Conservation (phyloP, 2,329 filamentous ascomycete species). For the Aspergillus fijiensis region DNA sequence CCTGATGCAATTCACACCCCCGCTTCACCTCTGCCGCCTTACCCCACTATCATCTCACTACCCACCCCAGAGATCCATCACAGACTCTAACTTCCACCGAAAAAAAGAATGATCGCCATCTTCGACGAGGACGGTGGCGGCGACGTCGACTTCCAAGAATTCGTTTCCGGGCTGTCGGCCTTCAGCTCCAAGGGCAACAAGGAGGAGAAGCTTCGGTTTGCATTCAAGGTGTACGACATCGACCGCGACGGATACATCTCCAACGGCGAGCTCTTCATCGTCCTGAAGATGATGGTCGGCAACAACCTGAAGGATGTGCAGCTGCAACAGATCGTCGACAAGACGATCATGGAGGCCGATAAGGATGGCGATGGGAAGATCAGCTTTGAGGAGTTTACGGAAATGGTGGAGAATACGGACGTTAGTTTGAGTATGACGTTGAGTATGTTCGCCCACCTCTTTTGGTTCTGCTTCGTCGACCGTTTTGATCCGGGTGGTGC, state of each 20-base stretch:
- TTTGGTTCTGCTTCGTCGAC: not conserved
- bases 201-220: constrained; percentile 95
- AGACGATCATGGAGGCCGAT: constrained; percentile 99
- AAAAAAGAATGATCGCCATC: constrained; percentile 87
- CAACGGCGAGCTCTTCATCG: constrained; percentile 98
- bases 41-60: not conserved
- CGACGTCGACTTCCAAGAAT: constrained; percentile 98
- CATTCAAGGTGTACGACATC: constrained; percentile 99
- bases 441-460: constrained; percentile 45
- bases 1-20: not conserved
- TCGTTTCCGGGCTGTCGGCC: constrained; percentile 89
- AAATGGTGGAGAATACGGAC: constrained; percentile 96
- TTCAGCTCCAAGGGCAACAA: constrained; percentile 99
- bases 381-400: constrained; percentile 97
- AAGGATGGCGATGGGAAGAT: constrained; percentile 95
- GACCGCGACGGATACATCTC: constrained; percentile 98
- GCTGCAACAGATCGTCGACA: constrained; percentile 97
- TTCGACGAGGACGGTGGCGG: constrained; percentile 98
- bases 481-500: not conserved
- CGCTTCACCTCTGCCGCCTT: not conserved
- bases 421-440: constrained; percentile 68
- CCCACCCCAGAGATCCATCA: not conserved
- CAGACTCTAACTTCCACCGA: not conserved
- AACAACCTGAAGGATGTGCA: constrained; percentile 99
- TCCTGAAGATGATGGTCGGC: constrained; percentile 99